Base-by-base conservation (phyloP, 1,284 basidiomycete genomes). In the Apiotrichum brassicae region DNA sequence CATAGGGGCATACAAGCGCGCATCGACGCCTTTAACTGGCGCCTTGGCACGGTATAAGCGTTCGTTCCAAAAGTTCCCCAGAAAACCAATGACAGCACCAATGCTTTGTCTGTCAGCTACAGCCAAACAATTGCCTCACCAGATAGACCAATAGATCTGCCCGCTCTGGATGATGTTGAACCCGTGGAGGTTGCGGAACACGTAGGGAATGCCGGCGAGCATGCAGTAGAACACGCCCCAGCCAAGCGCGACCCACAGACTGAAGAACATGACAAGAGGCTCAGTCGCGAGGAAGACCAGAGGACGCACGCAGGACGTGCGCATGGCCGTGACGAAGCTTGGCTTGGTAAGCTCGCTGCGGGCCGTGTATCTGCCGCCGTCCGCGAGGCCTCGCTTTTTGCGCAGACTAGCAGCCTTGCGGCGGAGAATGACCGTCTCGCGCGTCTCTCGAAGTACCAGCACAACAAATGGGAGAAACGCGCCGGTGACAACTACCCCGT, bases 171-270 rank as follows among this genome's bases (percentile, higher is more conserved):
- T 82, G 14, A 77, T 76, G 51, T 78, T 79, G 70, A 87, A 91
- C 24, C 76, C 66, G 61, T 90, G 83, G 1, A 88, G 72, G 13
- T 72, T 76, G 24, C 65, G 57, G 60, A 87, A 87, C 22, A 83
- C 77, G 12, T 79, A 80, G 1, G 78, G 72, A 28, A 86, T 75
- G 0, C 84, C 84, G 77, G 82, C 81, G 26, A 88, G 74, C 55
- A 86, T 71, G 53, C 79, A 79, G 64, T 82, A 90, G 42, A 85
- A 69, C 8, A 90, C 78, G 0, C 87, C 86, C 87, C 86, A 90
- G 60, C 66, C 79, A 51, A 86, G 82, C 1, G 84, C 83, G 43
- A 82, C 72, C 86, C 86, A 90, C 11, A 87, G 56, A 51, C 84
- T 85, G 68, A 89, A 84, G 56, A 81, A 80, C 11, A 79, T 74